Base-by-base conservation (phyloP, 2,329 filamentous ascomycete species). In the Pochonia chlamydosporia region DNA sequence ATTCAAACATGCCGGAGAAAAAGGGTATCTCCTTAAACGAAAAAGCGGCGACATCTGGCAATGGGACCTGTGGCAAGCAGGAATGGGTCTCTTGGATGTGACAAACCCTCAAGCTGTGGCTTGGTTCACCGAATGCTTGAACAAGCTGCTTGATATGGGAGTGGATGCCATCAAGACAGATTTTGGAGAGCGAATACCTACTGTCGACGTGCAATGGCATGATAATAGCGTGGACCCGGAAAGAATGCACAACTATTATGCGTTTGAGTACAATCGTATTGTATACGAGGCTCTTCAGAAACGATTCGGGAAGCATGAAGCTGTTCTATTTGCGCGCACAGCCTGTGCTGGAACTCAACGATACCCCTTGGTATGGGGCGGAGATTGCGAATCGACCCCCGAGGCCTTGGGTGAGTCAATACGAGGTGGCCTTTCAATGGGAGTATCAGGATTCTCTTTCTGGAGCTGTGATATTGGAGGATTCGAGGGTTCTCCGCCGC, bases 231-330 rank as follows among this genome's bases (percentile, higher is more conserved):
- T 72, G 36, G 82, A 87, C 55, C 76, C 83, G 2, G 70, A 69
- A 43, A 78, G 77, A 56, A 89, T 89, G 84, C 85, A 88, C 67
- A 89, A 89, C 64, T 88, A 79, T 68, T 89, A 88, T 62, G 75
- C 85, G n/a, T 84, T 85, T 58, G 65, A 82, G 3, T 89, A 86
- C 69, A 89, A 88, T 72, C 78, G 81, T 54, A 63, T 79, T 47
- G 84, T 87, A 7, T 87, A 85, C 59, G 78, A 85, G 56, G 75
- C 82, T 1, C 71, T 88, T 11, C 75, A 81, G 58, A 67, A 69
- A 48, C 68, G 74, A n/a, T 71, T 68, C 54, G 75, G 67, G 52
- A 66, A 55, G 57, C 73, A 61, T 56, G 75, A 82, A 51, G 78
- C 85, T 35, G 74, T 88, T 1, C 65, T 77, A 11, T 89, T 87